These are phyloP conservation scores for Graphilbum ipis-grandicollis DNA, from an alignment of 2,329 filamentous ascomycete species.

Conservation along the genomic window DNA sequence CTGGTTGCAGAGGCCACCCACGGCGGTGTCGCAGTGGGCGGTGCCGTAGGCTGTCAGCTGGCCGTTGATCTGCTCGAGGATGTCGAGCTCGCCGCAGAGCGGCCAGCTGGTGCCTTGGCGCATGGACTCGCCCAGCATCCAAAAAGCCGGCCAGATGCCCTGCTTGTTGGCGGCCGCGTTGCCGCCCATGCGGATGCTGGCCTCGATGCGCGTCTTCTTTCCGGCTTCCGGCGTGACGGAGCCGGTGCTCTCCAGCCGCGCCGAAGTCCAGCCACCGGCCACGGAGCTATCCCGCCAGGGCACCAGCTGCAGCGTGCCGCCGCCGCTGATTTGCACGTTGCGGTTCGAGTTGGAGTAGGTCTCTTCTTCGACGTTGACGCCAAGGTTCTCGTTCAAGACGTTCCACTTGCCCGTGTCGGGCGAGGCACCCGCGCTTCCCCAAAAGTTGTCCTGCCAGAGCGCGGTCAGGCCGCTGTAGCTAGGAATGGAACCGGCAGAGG, in stretches of 20 bases:
- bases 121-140: slow-evolving; percentile 33
- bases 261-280: slow-evolving; percentile 32
- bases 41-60: slow-evolving; percentile 27
- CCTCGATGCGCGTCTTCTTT: slow-evolving; percentile 27
- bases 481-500: slow-evolving; percentile 20
- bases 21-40: slow-evolving; percentile 28
- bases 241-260: slow-evolving; percentile 31
- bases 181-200: slow-evolving; percentile 27
- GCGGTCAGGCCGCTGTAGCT: slow-evolving; percentile 20
- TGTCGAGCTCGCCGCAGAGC: slow-evolving; percentile 36
- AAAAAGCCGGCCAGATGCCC: slow-evolving; percentile 42
- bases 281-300: slow-evolving; percentile 24
- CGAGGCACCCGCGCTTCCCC: slow-evolving; percentile 16
- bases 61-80: slow-evolving; percentile 39
- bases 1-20: slow-evolving; percentile 34
- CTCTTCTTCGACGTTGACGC: slow-evolving; percentile 39
- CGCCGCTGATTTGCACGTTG: slow-evolving; percentile 34
- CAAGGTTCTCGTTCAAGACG: slow-evolving; percentile 36
- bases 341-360: slow-evolving; percentile 25
- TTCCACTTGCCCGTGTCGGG: slow-evolving; percentile 23
- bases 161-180: slow-evolving; percentile 22
- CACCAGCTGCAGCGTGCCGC: slow-evolving; percentile 31
- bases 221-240: slow-evolving; percentile 27
- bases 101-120: slow-evolving; percentile 33
- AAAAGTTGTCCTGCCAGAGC: slow-evolving; percentile 27